These are phyloP conservation scores for Lojkania enalia DNA, from an alignment of 2,329 filamentous ascomycete species.

Conservation along the genomic window DNA sequence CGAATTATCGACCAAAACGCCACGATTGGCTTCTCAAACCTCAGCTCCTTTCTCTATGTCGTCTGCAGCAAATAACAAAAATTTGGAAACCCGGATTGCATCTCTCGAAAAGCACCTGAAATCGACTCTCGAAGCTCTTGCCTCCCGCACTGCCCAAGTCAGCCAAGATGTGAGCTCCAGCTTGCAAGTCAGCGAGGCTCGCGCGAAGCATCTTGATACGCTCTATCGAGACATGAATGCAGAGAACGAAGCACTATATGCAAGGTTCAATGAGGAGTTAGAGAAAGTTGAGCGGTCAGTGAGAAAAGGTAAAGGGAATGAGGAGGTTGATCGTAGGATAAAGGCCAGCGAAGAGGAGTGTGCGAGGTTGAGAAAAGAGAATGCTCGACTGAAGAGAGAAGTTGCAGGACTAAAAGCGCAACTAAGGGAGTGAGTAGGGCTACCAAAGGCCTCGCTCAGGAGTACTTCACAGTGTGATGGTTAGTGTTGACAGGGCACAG, in stretches of 20 bases:
- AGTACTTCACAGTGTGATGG: conserved; percentile 2
- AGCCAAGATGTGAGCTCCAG: conserved; percentile 72
- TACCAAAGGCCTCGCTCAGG: background rate
- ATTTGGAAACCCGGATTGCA: conserved; percentile 61
- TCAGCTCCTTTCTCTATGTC: conserved; percentile 31
- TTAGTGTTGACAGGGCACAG: background rate
- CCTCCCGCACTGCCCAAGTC: conserved; percentile 51
- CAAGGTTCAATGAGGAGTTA: conserved; percentile 89
- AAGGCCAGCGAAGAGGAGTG: conserved; percentile 78
- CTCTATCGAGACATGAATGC: conserved; percentile 84
- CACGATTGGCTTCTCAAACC: conserved; percentile 38
- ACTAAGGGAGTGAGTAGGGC: conserved; percentile 47
- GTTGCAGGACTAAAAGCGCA: conserved; percentile 66
- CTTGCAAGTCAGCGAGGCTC: conserved; percentile 73
- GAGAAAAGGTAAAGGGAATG: conserved; percentile 74
- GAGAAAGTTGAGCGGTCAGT: conserved; percentile 75
- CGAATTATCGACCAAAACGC: conserved; percentile 63
- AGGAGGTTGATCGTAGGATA: conserved; percentile 72
- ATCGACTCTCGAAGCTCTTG: conserved; percentile 39
- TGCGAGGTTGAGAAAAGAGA: conserved; percentile 79
- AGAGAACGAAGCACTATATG: conserved; percentile 91
- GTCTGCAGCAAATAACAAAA: conserved; percentile 21
- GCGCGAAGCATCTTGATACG: conserved; percentile 81
- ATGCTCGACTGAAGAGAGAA: conserved; percentile 79
- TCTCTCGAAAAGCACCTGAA: conserved; percentile 71